Evolutionary conservation across 192 early-diverging fungal species (phyloP).

Genomic region (Pilaira anomala): DNA sequence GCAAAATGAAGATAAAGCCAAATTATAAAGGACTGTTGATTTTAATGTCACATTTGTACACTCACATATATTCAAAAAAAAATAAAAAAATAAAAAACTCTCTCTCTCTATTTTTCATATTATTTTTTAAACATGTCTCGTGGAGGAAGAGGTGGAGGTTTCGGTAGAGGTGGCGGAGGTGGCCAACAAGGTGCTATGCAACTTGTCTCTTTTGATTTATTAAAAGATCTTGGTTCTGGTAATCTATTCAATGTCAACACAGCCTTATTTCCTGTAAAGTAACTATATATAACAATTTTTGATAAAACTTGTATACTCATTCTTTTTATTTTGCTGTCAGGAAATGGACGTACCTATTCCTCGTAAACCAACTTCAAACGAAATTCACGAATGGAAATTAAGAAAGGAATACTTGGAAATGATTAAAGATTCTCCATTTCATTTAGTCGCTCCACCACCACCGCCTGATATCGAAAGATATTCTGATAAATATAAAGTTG

Average conservation of each 20-base stretch:
- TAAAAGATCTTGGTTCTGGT: conserved; percentile 31
- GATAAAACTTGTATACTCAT: not conserved
- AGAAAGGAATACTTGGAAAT: conserved; percentile 16
- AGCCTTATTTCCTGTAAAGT: conserved; percentile 35
- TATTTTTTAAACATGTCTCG: conserved; percentile 18
- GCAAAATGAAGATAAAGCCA: conserved; percentile 15
- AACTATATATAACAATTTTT: not conserved
- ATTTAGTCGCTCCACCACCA: conserved; percentile 22
- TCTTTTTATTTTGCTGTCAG: conserved; percentile 11
- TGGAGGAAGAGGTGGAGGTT: conserved; percentile 27
- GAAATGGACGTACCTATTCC: conserved; percentile 31
- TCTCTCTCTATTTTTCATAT: too few species aligned
- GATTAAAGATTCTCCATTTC: conserved; percentile 20
- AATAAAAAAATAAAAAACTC: too few species aligned
- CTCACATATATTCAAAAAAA: conserved; percentile 1
- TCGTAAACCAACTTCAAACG: conserved; percentile 25
- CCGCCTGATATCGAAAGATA: conserved; percentile 36
- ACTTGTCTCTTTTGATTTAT: conserved; percentile 32
- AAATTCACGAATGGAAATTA: conserved; percentile 19
- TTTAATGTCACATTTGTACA: not conserved
- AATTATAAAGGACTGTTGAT: not conserved
- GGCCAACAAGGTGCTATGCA: conserved; percentile 25
- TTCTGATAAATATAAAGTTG: conserved; percentile 31
- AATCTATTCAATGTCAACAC: conserved; percentile 36
- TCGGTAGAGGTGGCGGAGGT: conserved; percentile 26